Evolutionary conservation across 2,329 filamentous ascomycete genomes (phyloP).

Genomic region (Pseudogymnoascus sp.): DNA sequence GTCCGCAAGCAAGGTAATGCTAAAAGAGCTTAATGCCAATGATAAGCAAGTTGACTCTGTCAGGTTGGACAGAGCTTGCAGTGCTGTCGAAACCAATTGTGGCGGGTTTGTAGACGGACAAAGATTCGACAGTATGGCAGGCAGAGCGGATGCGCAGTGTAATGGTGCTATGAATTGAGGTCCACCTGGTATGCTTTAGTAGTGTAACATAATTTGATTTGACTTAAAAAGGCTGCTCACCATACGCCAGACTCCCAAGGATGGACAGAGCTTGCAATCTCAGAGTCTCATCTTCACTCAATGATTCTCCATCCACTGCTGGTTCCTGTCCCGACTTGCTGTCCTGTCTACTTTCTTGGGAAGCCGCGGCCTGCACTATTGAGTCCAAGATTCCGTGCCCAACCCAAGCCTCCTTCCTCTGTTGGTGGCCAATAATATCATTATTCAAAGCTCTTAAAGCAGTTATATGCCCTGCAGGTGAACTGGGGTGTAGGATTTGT

Average conservation of each 20-base stretch:
- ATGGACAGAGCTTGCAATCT: constrained; percentile 75
- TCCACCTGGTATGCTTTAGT: constrained; percentile 49
- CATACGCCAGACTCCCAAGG: constrained; percentile 76
- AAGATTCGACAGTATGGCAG: constrained; percentile 61
- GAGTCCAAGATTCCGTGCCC: constrained; percentile 58
- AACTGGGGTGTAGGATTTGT: constrained; percentile 48
- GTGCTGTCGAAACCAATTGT: constrained; percentile 61
- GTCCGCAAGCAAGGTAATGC: constrained; percentile 47
- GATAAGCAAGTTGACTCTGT: constrained; percentile 48
- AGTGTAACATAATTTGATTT: not conserved
- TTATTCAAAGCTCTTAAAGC: constrained; percentile 74
- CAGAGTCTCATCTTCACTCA: constrained; percentile 57
- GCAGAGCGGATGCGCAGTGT: constrained; percentile 57
- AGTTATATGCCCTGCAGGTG: constrained; percentile 43
- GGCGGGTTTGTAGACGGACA: constrained; percentile 55
- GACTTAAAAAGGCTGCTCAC: constrained; percentile 38
- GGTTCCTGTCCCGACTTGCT: constrained; percentile 40
- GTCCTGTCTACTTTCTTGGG: constrained; percentile 34
- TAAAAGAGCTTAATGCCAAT: constrained; percentile 43
- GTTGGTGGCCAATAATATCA: constrained; percentile 77
- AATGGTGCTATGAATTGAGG: constrained; percentile 70
- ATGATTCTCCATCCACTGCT: constrained; percentile 14
- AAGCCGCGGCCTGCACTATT: constrained; percentile 38
- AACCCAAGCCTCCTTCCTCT: constrained; percentile 77
- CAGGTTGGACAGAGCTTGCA: constrained; percentile 66